Conservation (phyloP, 148 eudicot species). For the Rhododendron mucronatum region DNA sequence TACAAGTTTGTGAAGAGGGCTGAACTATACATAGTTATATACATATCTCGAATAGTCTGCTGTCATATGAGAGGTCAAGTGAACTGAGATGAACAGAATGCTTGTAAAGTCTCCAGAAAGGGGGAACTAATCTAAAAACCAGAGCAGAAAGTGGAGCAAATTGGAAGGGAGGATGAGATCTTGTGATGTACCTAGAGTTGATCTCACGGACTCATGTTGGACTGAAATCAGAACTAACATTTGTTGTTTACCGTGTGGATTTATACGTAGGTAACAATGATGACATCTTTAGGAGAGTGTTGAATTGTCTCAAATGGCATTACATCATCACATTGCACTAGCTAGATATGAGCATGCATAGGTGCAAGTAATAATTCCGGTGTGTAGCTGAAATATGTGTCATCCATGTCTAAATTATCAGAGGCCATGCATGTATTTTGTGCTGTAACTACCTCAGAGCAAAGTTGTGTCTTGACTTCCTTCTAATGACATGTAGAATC, state of each 20-base stretch:
- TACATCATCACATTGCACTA: background rate
- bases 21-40: background rate
- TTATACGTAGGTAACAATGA: background rate
- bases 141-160: background rate
- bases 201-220: background rate
- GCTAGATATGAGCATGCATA: background rate
- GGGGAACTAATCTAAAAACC: background rate
- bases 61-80: background rate
- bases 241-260: background rate
- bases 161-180: background rate
- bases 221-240: background rate
- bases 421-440: background rate
- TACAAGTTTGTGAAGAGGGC: background rate
- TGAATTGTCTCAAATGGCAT: background rate
- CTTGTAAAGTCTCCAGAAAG: background rate
- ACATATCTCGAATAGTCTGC: background rate
- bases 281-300: background rate
- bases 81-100: background rate
- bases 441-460: background rate
- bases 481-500: constrained; percentile 8
- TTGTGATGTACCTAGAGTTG: background rate
- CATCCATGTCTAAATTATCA: background rate
- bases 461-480: background rate
- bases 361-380: background rate
- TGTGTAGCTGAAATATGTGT: background rate